Percentiles rank a stretch among this genome's conserved stretches.
phyloP scores from a whole-genome alignment of 2,329 filamentous ascomycete genomes.

The Daldinia sp. region DNA sequence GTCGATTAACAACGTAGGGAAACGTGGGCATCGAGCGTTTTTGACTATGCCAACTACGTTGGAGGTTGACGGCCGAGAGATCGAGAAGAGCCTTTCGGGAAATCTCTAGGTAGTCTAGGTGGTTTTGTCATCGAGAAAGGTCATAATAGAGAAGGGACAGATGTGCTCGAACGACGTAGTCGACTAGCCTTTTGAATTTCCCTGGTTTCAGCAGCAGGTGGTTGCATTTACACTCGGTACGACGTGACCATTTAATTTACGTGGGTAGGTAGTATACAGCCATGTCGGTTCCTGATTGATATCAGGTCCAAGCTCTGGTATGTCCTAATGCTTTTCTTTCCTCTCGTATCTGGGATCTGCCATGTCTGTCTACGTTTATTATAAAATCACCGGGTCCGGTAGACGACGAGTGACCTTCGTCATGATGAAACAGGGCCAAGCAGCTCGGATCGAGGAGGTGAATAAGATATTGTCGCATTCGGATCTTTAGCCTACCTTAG shows the following conservation, averaged over 20 bases:
- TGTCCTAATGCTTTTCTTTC: background rate
- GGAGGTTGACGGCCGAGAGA: background rate
- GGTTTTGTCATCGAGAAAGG: background rate
- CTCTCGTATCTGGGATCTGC: conserved; percentile 7
- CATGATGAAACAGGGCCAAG: conserved; percentile 30
- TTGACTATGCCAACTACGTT: background rate
- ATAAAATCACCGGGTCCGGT: conserved; percentile 16
- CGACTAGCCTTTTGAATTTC: conserved; percentile 14
- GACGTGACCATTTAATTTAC: conserved; percentile 32
- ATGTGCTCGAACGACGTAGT: conserved; percentile 5
- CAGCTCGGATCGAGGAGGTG: conserved; percentile 29
- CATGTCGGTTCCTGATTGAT: conserved; percentile 16
- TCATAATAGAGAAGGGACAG: background rate
- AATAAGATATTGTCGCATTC: conserved; percentile 31
- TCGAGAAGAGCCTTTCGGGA: background rate
- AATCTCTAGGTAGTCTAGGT: background rate
- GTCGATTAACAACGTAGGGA: background rate
- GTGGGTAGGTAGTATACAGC: conserved; percentile 16
- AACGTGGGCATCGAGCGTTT: conserved; percentile 14
- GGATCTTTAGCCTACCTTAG: conserved; percentile 33
- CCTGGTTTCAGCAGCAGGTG: conserved; percentile 18
- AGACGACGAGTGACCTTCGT: conserved; percentile 14
- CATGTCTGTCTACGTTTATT: conserved; percentile 17
- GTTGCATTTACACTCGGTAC: conserved; percentile 21
- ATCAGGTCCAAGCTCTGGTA: background rate